These are phyloP conservation scores for Fallopia convolvulus DNA, from an alignment of 148 eudicot genomes.

Conservation along the genomic window DNA sequence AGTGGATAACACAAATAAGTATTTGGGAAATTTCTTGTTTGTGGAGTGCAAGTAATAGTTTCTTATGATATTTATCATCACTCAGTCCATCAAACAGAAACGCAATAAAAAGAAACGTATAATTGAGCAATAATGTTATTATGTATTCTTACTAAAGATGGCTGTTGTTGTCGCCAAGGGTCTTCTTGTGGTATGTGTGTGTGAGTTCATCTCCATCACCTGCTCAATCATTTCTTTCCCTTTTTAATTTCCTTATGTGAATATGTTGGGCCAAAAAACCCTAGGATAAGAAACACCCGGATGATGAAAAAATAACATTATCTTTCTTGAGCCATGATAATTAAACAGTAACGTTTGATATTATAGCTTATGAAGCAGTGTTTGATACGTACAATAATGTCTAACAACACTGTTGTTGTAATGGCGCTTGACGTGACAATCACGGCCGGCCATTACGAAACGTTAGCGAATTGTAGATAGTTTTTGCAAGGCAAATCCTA, in stretches of 20 bases:
- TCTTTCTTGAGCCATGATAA: background rate
- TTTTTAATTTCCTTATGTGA: background rate
- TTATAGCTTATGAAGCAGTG: no score
- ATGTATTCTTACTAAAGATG: background rate
- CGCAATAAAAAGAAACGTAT: background rate
- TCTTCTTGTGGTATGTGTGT: no score
- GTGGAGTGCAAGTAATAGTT: slow-evolving; percentile 21
- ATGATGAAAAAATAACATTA: background rate
- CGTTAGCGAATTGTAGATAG: background rate
- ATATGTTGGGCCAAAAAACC: no score
- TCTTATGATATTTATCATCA: slow-evolving; percentile 5
- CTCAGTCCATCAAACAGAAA: background rate
- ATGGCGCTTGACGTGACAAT: no score
- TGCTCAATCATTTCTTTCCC: background rate
- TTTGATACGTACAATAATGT: no score
- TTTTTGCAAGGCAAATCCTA: background rate
- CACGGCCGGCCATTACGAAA: background rate
- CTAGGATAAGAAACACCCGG: background rate
- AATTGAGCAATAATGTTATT: background rate
- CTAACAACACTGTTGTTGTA: no score
- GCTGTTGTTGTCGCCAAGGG: slow-evolving; percentile 1
- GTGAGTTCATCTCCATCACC: no score
- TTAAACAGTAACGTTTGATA: background rate
- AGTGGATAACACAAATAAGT: background rate
- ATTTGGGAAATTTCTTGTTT: slow-evolving; percentile 5